Evolutionary conservation across 2,329 filamentous ascomycete species (phyloP), one percentile per base, ranked within the genome.

Genomic region (Botrytis pseudocinerea): DNA sequence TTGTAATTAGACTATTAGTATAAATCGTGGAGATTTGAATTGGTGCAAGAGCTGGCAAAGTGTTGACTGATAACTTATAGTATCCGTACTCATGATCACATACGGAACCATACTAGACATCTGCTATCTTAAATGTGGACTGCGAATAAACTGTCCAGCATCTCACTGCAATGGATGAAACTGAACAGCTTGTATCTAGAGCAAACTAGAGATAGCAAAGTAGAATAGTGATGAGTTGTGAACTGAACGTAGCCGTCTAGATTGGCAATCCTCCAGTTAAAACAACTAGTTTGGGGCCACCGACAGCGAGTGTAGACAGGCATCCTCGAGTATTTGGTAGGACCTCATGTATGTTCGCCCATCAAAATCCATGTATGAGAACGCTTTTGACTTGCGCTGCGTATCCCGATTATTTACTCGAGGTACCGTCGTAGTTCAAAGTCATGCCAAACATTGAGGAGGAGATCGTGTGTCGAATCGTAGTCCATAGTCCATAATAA

Each of bases 1-100:
- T 73, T 40, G 57, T 61, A 20, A 65, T 57, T 46, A 18, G 35
- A 8, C n/a, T 35, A 12, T 73, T 22, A 73, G 65, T 63, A 25
- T 32, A 3, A 9, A 25, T 25, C 28, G 8, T 18, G 18, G 14
- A 25, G 4, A 9, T 48, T 38, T 28, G 2, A 32, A 12, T 20
- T 16, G 16, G 14, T 28, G 28, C 20, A 25, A 28, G 6, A 42
- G n/a, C 38, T 42, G 25, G 10, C 4, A 57, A 32, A 22, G 7
- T 20, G 14, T 42, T n/a, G 7, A 25, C 20, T 28, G 32, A 9
- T 20, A 57, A 18, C 18, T 32, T 9, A 38, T 42, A 32, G 16
- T 42, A 32, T 32, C 48, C 6, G n/a, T n/a, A 42, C 38, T n/a
- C 10, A 46, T n/a, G n/a, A 57, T 25, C 25, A 9, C 5, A 14